phyloP scores from a whole-genome alignment of 2,329 filamentous ascomycete species.

The Colletotrichum godetiae region DNA sequence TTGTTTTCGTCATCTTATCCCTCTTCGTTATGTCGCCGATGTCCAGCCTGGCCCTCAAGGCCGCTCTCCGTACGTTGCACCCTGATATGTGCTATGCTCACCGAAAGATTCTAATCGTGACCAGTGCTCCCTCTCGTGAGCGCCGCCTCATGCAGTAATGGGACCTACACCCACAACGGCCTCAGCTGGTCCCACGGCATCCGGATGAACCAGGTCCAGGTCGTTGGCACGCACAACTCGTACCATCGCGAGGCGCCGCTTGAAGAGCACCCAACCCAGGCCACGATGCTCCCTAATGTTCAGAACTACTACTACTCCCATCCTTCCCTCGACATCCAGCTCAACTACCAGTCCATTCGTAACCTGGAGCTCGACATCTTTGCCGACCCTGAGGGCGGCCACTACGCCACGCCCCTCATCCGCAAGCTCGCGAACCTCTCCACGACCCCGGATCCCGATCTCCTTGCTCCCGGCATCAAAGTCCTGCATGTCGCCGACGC shows the following conservation, averaged over 20 bases:
- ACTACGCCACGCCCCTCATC: slow-evolving; percentile 57
- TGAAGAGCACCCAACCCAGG: slow-evolving; percentile 53
- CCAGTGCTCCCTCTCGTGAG: slow-evolving; percentile 17
- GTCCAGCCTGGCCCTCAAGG: slow-evolving; percentile 16
- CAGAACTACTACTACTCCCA: slow-evolving; percentile 61
- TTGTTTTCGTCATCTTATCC: not conserved
- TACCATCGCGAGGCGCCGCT: slow-evolving; percentile 59
- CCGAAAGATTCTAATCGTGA: not conserved
- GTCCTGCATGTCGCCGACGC: slow-evolving; percentile 62
- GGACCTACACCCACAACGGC: slow-evolving; percentile 42
- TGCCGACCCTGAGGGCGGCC: slow-evolving; percentile 58
- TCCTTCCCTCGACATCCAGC: slow-evolving; percentile 54
- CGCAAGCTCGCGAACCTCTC: slow-evolving; percentile 52
- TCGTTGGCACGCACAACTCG: slow-evolving; percentile 63
- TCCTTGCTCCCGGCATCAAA: slow-evolving; percentile 57
- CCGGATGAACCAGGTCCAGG: slow-evolving; percentile 63
- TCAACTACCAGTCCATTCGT: slow-evolving; percentile 56
- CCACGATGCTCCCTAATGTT: slow-evolving; percentile 48
- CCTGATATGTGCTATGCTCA: not conserved
- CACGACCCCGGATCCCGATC: slow-evolving; percentile 49
- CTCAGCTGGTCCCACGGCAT: slow-evolving; percentile 47
- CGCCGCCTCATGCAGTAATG: slow-evolving; percentile 13
- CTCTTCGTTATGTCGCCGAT: slow-evolving; percentile 7
- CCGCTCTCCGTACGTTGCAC: slow-evolving; percentile 22
- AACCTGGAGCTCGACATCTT: slow-evolving; percentile 61